Percentiles rank a stretch among this genome's conserved stretches.
These are phyloP conservation scores for Paecilomyces variotii DNA, from an alignment of 2,329 filamentous ascomycete species.

Conservation along the genomic window DNA sequence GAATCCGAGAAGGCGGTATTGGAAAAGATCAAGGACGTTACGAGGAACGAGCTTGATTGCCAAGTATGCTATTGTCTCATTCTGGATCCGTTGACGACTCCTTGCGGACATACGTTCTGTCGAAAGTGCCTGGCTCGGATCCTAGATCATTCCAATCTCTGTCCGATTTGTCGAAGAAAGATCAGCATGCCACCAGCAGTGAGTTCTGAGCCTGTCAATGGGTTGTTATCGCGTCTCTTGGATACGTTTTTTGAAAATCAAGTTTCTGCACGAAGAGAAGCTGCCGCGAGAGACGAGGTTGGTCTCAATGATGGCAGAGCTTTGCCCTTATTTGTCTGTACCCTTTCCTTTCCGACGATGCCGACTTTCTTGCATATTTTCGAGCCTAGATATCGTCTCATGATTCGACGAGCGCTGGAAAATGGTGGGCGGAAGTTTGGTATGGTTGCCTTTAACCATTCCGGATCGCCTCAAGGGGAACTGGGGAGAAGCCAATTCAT, in stretches of 20 bases:
- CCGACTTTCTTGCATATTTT: conserved; percentile 87
- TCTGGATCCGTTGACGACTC: conserved; percentile 72
- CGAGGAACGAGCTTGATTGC: conserved; percentile 70
- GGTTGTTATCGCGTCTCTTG: conserved; percentile 55
- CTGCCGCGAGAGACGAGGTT: conserved; percentile 50
- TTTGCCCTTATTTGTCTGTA: conserved; percentile 72
- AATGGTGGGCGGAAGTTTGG: conserved; percentile 66
- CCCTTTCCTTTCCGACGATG: conserved; percentile 71
- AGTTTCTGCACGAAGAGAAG: conserved; percentile 49
- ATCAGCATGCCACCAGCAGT: conserved; percentile 49
- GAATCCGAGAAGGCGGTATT: conserved; percentile 45
- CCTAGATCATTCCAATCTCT: conserved; percentile 68
- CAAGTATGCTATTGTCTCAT: conserved; percentile 80
- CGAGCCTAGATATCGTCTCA: conserved; percentile 82
- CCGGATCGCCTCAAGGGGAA: conserved; percentile 44
- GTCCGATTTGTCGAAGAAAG: conserved; percentile 68
- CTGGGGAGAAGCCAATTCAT: conserved; percentile 53
- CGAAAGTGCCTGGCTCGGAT: conserved; percentile 68
- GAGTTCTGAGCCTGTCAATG: conserved; percentile 50
- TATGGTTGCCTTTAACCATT: conserved; percentile 66
- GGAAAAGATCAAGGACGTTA: conserved; percentile 51
- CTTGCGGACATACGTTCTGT: conserved; percentile 86
- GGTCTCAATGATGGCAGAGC: conserved; percentile 49
- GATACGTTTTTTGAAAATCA: conserved; percentile 62
- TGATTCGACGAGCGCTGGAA: conserved; percentile 72